phyloP scores from a whole-genome alignment of 345 rosid species.

The Ceriops zippeliana region DNA sequence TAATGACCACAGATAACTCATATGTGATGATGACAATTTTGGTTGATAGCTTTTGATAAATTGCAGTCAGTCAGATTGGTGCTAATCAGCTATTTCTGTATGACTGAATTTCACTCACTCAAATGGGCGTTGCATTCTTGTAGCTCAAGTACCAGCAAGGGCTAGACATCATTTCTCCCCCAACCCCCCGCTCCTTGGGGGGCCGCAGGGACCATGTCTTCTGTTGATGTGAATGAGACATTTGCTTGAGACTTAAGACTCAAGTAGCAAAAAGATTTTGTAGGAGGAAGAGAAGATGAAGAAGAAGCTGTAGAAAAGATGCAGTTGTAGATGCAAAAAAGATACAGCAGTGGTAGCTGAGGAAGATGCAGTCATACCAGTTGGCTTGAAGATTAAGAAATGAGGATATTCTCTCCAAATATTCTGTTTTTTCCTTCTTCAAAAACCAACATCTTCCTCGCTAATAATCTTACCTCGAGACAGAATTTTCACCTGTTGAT shows the following conservation, averaged over 20 bases:
- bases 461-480: neutral
- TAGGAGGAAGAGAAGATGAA: too few species aligned
- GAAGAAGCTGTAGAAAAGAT: too few species aligned
- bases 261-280: too few species aligned
- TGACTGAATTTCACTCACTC: neutral
- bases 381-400: too few species aligned
- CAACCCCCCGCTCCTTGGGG: too few species aligned
- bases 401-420: too few species aligned
- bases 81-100: neutral
- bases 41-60: conserved; percentile 9
- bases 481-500: neutral
- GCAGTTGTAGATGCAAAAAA: too few species aligned
- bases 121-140: neutral
- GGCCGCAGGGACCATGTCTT: neutral
- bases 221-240: too few species aligned
- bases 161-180: neutral
- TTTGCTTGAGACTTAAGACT: too few species aligned
- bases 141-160: neutral
- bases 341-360: too few species aligned
- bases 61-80: neutral
- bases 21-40: conserved; percentile 14
- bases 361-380: too few species aligned
- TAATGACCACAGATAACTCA: conserved; percentile 28
- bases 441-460: neutral
- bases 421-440: too few species aligned